Conservation (phyloP, 1,139 yeast species). For the Wickerhamomyces sp. region DNA sequence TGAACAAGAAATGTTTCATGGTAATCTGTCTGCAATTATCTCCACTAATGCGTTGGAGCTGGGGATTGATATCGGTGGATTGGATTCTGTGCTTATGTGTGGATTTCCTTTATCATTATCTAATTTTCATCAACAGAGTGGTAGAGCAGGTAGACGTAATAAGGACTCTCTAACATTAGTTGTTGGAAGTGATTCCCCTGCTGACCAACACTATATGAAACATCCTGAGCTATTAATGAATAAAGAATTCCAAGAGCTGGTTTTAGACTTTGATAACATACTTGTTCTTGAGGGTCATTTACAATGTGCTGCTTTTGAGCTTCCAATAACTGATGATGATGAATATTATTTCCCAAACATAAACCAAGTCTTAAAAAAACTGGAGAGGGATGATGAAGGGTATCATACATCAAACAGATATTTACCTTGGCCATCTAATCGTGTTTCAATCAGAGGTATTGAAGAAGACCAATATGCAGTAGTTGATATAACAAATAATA, state of each 20-base stretch:
- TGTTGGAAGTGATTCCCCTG: slow-evolving; percentile 80
- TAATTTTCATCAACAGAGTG: slow-evolving; percentile 91
- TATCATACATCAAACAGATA: slow-evolving; percentile 59
- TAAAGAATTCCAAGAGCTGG: slow-evolving; percentile 47
- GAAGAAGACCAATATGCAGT: slow-evolving; percentile 82
- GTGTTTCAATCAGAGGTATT: slow-evolving; percentile 74
- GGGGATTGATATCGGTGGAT: slow-evolving; percentile 90
- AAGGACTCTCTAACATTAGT: slow-evolving; percentile 74
- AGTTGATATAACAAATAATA: slow-evolving; percentile 74
- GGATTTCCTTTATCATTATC: slow-evolving; percentile 89
- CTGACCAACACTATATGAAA: slow-evolving; percentile 78
- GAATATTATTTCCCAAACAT: slow-evolving; percentile 44
- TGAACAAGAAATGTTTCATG: slow-evolving; percentile 86
- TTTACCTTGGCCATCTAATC: slow-evolving; percentile 76
- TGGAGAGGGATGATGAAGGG: slow-evolving; percentile 45
- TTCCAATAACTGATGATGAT: slow-evolving; percentile 60
- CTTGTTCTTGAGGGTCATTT: slow-evolving; percentile 73
- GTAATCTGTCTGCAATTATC: slow-evolving; percentile 76
- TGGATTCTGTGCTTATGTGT: slow-evolving; percentile 87
- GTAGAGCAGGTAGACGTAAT: slow-evolving; percentile 87
- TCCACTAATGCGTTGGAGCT: slow-evolving; percentile 94
- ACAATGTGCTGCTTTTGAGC: slow-evolving; percentile 92
- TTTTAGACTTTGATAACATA: slow-evolving; percentile 47
- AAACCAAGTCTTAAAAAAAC: slow-evolving; percentile 31
- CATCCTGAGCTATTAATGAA: slow-evolving; percentile 63